Conservation (phyloP, 129 eudicot species). For the Flaveria sonorensis region DNA sequence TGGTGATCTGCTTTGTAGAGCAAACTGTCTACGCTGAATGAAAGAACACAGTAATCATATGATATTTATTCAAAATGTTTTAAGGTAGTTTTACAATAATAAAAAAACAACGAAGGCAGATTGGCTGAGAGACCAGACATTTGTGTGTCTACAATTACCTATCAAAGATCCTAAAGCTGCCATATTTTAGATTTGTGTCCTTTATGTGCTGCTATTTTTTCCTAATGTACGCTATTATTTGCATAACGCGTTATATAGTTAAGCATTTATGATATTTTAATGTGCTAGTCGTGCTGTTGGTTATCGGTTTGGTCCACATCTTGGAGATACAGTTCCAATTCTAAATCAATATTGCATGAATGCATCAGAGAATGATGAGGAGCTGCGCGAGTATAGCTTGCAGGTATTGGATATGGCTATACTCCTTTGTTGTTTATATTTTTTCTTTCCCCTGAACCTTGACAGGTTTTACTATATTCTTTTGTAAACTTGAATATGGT, state of each 20-base stretch:
- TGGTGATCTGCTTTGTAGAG: too few relatives aligned
- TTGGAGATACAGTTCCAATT: slow-evolving; percentile 93
- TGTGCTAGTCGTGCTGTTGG: slow-evolving; percentile 91
- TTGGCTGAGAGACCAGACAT: too few relatives aligned
- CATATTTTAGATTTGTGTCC: background rate
- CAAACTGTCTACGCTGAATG: too few relatives aligned
- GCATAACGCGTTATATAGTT: background rate
- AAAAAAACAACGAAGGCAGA: too few relatives aligned
- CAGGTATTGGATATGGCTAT: slow-evolving; percentile 55
- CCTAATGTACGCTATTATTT: background rate
- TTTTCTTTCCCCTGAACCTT: background rate
- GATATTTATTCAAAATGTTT: too few relatives aligned
- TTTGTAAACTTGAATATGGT: background rate
- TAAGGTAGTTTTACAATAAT: too few relatives aligned
- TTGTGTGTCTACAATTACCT: too few relatives aligned
- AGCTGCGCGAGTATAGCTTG: slow-evolving; percentile 97
- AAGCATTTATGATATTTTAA: slow-evolving; percentile 10
- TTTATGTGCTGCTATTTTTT: background rate
- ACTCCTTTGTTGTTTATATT: slow-evolving; percentile 12
- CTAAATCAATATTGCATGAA: slow-evolving; percentile 75
- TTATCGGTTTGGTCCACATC: slow-evolving; percentile 96
- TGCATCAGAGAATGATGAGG: slow-evolving; percentile 99
- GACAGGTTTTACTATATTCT: background rate
- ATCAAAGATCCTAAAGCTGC: slow-evolving; percentile 1
- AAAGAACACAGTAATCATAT: too few relatives aligned